phyloP scores from a whole-genome alignment of 2,329 filamentous ascomycete species.

The Exophiala viscosa region DNA sequence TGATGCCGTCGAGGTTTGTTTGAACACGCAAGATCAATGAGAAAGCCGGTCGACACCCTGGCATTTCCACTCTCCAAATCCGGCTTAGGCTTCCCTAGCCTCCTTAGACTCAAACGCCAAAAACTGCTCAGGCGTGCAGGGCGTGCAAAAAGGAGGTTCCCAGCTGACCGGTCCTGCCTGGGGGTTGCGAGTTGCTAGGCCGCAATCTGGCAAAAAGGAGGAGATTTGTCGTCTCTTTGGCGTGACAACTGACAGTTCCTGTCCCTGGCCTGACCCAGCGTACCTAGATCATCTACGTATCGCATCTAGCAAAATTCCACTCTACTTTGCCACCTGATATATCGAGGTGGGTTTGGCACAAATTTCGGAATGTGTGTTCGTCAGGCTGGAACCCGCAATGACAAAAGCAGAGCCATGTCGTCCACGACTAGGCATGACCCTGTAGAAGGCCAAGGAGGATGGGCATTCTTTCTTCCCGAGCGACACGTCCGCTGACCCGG shows the following conservation, averaged over 20 bases:
- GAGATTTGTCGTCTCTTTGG: conserved; percentile 6
- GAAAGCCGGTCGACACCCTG: conserved; percentile 12
- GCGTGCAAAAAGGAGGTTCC: conserved; percentile 15
- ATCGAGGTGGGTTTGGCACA: too few relatives aligned
- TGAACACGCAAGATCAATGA: not conserved
- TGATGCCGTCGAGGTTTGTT: conserved; percentile 1
- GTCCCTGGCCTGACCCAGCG: not conserved
- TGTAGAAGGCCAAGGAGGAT: not conserved
- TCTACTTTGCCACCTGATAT: conserved; percentile 1
- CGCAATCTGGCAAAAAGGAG: conserved; percentile 4
- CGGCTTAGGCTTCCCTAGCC: conserved; percentile 3
- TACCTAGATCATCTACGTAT: conserved; percentile 1
- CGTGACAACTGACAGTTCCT: not conserved
- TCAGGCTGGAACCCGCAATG: not conserved
- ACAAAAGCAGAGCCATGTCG: not conserved
- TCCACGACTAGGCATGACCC: not conserved
- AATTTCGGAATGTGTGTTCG: conserved; percentile 6
- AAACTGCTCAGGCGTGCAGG: not conserved
- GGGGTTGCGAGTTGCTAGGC: conserved; percentile 13
- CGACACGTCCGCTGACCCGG: not conserved
- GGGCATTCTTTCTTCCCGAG: not conserved
- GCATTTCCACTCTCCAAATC: conserved; percentile 15
- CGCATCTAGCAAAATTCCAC: not conserved
- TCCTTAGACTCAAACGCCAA: conserved; percentile 14
- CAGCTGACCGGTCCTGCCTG: conserved; percentile 25